These are phyloP conservation scores for Phyllosticta ampelicida DNA, from an alignment of 2,329 filamentous ascomycete species.

Conservation along the genomic window DNA sequence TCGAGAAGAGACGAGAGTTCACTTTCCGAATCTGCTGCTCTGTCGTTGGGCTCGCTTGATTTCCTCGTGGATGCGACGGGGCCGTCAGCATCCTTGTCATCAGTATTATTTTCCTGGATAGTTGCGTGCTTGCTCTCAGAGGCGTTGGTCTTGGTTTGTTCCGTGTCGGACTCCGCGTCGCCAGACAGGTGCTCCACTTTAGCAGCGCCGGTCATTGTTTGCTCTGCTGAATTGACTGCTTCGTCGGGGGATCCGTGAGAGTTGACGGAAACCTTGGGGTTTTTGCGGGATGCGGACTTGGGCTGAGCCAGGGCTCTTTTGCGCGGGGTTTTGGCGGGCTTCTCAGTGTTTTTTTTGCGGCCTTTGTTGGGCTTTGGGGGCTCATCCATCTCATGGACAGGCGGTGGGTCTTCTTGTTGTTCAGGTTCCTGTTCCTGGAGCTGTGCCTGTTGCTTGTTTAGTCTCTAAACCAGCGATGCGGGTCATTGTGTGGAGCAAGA, in stretches of 20 bases:
- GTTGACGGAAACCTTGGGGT: conserved; percentile 18
- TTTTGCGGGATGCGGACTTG: conserved; percentile 23
- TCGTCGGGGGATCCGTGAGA: conserved; percentile 20
- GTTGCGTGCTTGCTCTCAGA: neutral
- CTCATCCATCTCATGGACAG: neutral
- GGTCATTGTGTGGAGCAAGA: neutral
- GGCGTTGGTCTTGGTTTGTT: neutral
- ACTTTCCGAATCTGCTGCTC: conserved; percentile 40
- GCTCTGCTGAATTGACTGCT: conserved; percentile 1
- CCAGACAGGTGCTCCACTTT: conserved; percentile 10
- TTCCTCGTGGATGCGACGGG: neutral
- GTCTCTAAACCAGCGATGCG: neutral
- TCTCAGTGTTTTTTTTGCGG: neutral
- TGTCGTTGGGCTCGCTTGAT: neutral
- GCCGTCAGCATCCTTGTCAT: neutral
- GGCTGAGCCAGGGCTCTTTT: conserved; percentile 23
- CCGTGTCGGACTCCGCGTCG: neutral
- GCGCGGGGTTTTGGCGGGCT: neutral
- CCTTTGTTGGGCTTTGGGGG: neutral
- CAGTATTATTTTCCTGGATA: neutral
- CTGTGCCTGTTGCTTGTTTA: conserved; percentile 11
- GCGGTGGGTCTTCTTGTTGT: conserved; percentile 11
- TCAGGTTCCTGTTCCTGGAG: conserved; percentile 20
- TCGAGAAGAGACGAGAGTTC: conserved; percentile 71
- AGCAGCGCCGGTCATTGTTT: conserved; percentile 6